Conservation (phyloP, 1,284 basidiomycete species). For the Moesziomyces parantarcticus region DNA sequence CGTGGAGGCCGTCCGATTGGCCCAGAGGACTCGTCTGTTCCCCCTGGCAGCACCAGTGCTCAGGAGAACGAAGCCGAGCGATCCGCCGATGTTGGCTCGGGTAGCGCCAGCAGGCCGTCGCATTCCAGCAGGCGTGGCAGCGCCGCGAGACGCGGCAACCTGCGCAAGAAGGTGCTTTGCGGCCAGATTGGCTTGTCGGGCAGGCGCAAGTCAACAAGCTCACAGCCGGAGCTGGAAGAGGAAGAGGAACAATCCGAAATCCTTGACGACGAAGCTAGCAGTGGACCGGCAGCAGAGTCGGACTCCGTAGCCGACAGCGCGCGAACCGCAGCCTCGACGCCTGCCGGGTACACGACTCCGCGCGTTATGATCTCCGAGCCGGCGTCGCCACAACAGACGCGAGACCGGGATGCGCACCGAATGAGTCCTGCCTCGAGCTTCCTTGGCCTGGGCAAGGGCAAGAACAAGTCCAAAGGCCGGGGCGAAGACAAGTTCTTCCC, state of each 20-base stretch:
- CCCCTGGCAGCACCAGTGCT: slow-evolving; percentile 29
- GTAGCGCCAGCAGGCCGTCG: background rate
- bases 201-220: slow-evolving; percentile 10
- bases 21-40: slow-evolving; percentile 30
- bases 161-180: slow-evolving; percentile 44
- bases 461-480: slow-evolving; percentile 12
- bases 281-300: background rate
- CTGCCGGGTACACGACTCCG: slow-evolving; percentile 17
- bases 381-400: slow-evolving; percentile 8
- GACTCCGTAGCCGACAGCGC: background rate
- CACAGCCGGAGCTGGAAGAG: slow-evolving; percentile 2
- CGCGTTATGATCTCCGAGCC: slow-evolving; percentile 47
- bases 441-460: slow-evolving; percentile 6
- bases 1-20: slow-evolving; percentile 19
- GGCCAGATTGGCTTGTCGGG: slow-evolving; percentile 43
- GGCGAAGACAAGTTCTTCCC: slow-evolving; percentile 43
- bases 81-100: background rate
- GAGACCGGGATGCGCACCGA: slow-evolving; percentile 10
- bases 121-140: slow-evolving; percentile 11
- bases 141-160: slow-evolving; percentile 17
- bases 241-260: slow-evolving; percentile 20
- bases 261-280: slow-evolving; percentile 2
- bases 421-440: slow-evolving; percentile 26
- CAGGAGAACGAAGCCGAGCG: slow-evolving; percentile 24
- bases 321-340: slow-evolving; percentile 3